Evolutionary conservation across 345 rosid species (phyloP).

Genomic region (Aurinia saxatilis): DNA sequence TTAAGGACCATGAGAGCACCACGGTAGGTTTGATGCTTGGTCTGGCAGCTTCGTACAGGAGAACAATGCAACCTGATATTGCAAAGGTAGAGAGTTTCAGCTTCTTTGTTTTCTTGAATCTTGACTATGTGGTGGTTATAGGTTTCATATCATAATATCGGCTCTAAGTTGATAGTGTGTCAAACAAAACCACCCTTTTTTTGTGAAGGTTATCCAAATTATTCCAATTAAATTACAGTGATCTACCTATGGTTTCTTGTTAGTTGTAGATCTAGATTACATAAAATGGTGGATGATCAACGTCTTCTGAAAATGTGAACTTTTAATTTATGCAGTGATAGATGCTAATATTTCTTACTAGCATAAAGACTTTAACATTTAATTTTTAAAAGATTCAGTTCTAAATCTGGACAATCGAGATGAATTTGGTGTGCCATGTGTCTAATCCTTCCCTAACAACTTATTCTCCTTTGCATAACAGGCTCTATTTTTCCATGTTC

Average conservation of each 20-base stretch:
- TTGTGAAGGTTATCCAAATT: neutral
- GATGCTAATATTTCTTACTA: neutral
- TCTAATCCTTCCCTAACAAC: constrained; percentile 9
- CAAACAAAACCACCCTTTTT: neutral
- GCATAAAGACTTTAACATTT: neutral
- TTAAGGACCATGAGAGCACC: constrained; percentile 89
- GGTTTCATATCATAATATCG: neutral
- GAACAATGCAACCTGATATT: constrained; percentile 91
- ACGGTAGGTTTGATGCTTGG: constrained; percentile 94
- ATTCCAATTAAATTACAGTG: neutral
- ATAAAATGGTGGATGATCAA: constrained; percentile 5
- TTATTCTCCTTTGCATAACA: constrained; percentile 31
- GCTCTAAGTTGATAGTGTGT: neutral
- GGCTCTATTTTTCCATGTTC: constrained; percentile 87
- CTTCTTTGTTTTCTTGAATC: constrained; percentile 6
- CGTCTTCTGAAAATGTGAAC: neutral
- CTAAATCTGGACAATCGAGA: neutral
- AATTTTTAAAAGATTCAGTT: neutral
- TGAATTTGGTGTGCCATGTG: neutral
- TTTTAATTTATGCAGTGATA: neutral
- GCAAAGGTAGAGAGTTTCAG: constrained; percentile 52
- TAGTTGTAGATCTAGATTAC: neutral
- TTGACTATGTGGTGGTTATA: constrained; percentile 9
- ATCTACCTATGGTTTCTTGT: neutral
- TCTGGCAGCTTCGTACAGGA: constrained; percentile 87